Conservation (phyloP, 805 yeast genomes). For the Wickerhamiella azyma region DNA sequence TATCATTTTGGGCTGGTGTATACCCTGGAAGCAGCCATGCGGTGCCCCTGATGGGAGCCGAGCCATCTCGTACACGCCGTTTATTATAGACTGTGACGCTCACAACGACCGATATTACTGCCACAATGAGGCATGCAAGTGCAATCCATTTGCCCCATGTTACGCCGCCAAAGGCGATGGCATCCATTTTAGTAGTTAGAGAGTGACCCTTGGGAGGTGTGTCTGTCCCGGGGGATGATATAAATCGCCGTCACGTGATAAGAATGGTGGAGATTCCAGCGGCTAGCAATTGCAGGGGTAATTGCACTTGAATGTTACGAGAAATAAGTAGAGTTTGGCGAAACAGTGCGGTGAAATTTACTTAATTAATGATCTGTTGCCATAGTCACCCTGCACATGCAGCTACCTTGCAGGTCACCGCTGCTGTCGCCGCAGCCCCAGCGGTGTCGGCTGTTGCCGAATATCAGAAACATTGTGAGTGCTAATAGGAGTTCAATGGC, state of each 20-base stretch:
- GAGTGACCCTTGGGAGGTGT: not conserved
- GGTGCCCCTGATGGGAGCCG: conserved; percentile 1
- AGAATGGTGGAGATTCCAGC: no score
- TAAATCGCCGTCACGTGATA: no score
- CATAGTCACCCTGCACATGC: not conserved
- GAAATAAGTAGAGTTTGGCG: no score
- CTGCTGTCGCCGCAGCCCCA: no score
- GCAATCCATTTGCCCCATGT: conserved; percentile 10
- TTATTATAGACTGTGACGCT: not conserved
- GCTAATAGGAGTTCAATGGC: no score
- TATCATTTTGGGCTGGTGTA: conserved; percentile 1
- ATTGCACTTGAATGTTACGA: no score
- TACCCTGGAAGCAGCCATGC: conserved; percentile 6
- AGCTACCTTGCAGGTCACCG: not conserved
- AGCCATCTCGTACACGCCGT: not conserved
- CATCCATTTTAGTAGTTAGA: not conserved
- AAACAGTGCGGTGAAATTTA: no score
- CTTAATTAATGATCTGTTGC: not conserved
- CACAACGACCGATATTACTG: not conserved
- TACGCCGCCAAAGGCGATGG: not conserved
- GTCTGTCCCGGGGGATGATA: not conserved
- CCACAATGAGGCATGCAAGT: not conserved
- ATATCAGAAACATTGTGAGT: no score
- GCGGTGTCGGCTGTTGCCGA: no score
- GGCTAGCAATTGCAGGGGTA: no score